Base-by-base conservation (phyloP, 805 yeast genomes). In the Kazachstania africana region DNA sequence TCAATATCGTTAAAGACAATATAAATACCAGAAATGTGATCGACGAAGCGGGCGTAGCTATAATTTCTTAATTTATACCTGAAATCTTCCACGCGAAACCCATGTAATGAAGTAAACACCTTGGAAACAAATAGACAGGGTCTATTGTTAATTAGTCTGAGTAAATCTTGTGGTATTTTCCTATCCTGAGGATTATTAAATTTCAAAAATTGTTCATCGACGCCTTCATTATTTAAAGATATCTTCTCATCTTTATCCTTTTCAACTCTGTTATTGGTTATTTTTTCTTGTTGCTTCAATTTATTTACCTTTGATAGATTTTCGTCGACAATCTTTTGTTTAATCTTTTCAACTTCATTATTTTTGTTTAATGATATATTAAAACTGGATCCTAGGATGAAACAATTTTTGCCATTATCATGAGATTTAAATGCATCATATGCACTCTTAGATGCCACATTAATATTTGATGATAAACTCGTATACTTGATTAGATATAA, bases 1-100 rank as follows among this genome's bases (percentile, higher is more conserved):
- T 32, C 31, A 13, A 44, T 31, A 30, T 51, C 63, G 42, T 74
- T 73, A 54, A 84, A 84, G 1, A 81, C 75, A 24, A 83, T 62
- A 43, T 68, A 83, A 42, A 78, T 77, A 0, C 95, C 95, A 1
- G 66, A 53, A 0, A 44, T 41, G 40, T 79, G 87, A 4, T 72
- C 64, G 29, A 78, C 48, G 3, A 83, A 71, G 33, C 80, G 62
- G 0, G 74, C 68, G 75, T 84, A 78, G 33, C 68, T 70, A 46
- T 78, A 78, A 29, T 65, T 68, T 25, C 65, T 65, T 20, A 83
- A 57, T 19, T 65, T 62, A 17, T 68, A 63, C 43, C 79, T 75
- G 33, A 84, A 59, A 45, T 78, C 83, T 32, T 44, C 85, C 66
- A 37, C 66, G 64, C 50, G 73, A 70, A 42, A 63, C 59, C 35